Conservation (phyloP, 495 filamentous ascomycete species). For the Astrothelium macrocarpum region DNA sequence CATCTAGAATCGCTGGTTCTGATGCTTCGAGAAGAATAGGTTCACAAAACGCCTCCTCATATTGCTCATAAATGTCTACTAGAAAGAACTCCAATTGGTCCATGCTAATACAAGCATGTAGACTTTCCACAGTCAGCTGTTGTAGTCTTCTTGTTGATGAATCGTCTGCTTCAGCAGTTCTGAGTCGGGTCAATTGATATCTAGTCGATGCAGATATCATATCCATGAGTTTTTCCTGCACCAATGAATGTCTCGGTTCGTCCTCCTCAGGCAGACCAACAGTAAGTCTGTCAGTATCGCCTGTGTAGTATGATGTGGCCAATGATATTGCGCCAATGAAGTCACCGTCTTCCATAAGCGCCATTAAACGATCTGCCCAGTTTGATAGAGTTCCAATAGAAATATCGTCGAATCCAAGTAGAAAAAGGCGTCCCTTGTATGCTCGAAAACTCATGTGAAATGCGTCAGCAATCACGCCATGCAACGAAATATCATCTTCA, state of each 20-base stretch:
- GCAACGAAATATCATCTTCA: conserved; percentile 80
- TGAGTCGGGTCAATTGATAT: conserved; percentile 65
- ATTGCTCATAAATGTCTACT: conserved; percentile 81
- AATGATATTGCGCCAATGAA: conserved; percentile 83
- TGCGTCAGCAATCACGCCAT: conserved; percentile 92
- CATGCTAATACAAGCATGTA: conserved; percentile 70
- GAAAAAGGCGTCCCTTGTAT: conserved; percentile 88
- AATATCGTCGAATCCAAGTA: conserved; percentile 82
- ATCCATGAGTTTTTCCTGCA: conserved; percentile 79
- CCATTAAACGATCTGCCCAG: conserved; percentile 95
- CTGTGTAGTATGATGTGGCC: conserved; percentile 85
- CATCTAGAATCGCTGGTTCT: conserved; percentile 75
- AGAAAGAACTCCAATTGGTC: conserved; percentile 73
- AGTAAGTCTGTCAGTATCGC: conserved; percentile 79
- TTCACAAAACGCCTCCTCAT: conserved; percentile 63
- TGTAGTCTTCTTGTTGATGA: conserved; percentile 36
- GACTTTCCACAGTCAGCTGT: conserved; percentile 72
- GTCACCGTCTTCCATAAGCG: conserved; percentile 89
- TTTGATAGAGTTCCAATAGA: conserved; percentile 86
- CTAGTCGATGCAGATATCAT: conserved; percentile 91
- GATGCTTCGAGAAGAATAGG: conserved; percentile 77
- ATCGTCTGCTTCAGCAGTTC: conserved; percentile 37
- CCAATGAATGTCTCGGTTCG: conserved; percentile 62
- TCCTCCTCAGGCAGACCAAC: conserved; percentile 88
- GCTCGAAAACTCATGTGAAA: conserved; percentile 95